Evolutionary conservation across 2,329 filamentous ascomycete species (phyloP), one percentile per base, ranked within the genome.

Genomic region (Thelonectria rubi): DNA sequence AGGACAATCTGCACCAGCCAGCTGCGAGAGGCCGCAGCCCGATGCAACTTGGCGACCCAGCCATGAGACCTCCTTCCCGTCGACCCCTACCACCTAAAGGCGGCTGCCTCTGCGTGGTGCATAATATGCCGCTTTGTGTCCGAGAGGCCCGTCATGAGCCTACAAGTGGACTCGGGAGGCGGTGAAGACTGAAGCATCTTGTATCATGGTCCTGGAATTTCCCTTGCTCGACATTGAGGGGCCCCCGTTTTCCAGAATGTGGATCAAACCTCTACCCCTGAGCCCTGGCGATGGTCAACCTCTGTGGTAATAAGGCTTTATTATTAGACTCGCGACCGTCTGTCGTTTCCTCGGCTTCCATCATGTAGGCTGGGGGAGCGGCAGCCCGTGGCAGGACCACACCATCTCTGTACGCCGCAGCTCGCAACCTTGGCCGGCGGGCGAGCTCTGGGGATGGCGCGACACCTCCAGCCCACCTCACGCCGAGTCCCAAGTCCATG

Each of bases 401-500:
- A 47, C 55, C 42, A 60, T 53, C 55, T 20, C 55, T 51, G 58
- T 49, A 56, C 56, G 54, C 63, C 52, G 37, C 58, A 39, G 55
- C 43, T 62, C 56, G 46, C 49, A 58, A 46, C 50, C 60, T 40
- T 40, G 42, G 20, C 49, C n/a, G n/a, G n/a, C n/a, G n/a, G 26
- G 46, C 51, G 47, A 53, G 45, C 48, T 47, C 47, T 57, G 52
- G 61, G 39, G 45, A 63, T 54, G 48, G 47, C 55, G 58, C 58
- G 45, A 59, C 55, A 60, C 51, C 57, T 65, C 64, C 58, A 62
- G 40, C 58, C 62, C 52, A 62, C 60, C 60, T 58, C 30, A 50
- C 40, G 45, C 45, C 63, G 57, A 65, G 64, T 72, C 65, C 70
- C 70, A 69, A 65, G 70, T 70, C 70, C 70, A 71, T 69, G 70